These are phyloP conservation scores for Penicillium pulvis DNA, from an alignment of 495 filamentous ascomycete species.

Conservation along the genomic window DNA sequence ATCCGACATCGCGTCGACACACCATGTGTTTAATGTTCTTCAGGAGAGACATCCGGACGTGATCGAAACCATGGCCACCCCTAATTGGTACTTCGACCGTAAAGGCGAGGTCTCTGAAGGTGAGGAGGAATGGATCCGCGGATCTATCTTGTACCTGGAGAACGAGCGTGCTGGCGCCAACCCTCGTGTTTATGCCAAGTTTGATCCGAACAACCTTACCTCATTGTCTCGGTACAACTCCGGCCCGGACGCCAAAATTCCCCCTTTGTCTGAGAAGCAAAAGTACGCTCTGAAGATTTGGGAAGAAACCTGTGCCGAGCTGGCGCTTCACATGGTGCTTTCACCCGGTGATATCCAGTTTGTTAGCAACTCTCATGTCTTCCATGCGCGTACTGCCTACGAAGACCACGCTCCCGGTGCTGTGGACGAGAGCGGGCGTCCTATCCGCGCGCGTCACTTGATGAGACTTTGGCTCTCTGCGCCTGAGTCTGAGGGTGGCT, in stretches of 20 bases:
- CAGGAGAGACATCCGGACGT: slow-evolving; percentile 75
- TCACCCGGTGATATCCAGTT: slow-evolving; percentile 76
- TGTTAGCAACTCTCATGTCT: slow-evolving; percentile 61
- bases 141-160: slow-evolving; percentile 70
- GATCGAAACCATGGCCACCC: slow-evolving; percentile 63
- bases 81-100: slow-evolving; percentile 87
- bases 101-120: slow-evolving; percentile 75
- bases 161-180: slow-evolving; percentile 34
- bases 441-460: slow-evolving; percentile 64
- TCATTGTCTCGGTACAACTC: slow-evolving; percentile 61
- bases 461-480: slow-evolving; percentile 78
- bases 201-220: slow-evolving; percentile 69
- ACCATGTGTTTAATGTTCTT: slow-evolving; percentile 76
- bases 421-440: slow-evolving; percentile 30
- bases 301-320: slow-evolving; percentile 62
- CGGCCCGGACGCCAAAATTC: slow-evolving; percentile 54
- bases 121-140: slow-evolving; percentile 71
- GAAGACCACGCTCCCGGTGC: slow-evolving; percentile 55
- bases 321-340: slow-evolving; percentile 70
- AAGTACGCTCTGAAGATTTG: slow-evolving; percentile 58
- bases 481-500: slow-evolving; percentile 77
- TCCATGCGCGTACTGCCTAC: slow-evolving; percentile 68
- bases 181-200: slow-evolving; percentile 49
- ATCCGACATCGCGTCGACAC: slow-evolving; percentile 73
- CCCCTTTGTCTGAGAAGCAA: slow-evolving; percentile 62